A percentile compares a stretch with the other conserved stretches of the same genome.
Conservation (phyloP, 1,284 basidiomycete genomes). For the Leucoagaricus sp. region DNA sequence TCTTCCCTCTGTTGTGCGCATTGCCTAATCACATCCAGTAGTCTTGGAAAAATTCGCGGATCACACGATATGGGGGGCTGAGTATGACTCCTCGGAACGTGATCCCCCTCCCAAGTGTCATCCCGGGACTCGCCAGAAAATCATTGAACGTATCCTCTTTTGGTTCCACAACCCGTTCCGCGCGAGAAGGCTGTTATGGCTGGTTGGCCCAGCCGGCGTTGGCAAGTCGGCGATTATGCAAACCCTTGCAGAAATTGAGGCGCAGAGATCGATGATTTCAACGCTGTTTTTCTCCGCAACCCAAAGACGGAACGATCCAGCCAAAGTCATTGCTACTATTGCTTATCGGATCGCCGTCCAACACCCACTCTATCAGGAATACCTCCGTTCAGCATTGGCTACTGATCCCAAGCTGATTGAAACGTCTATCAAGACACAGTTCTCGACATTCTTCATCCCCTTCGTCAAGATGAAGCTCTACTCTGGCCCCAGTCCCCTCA, state of each 20-base stretch:
- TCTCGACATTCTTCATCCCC: background rate
- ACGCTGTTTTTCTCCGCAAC: background rate
- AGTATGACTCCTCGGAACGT: background rate
- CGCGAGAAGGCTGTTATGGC: background rate
- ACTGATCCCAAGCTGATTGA: background rate
- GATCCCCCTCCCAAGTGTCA: background rate
- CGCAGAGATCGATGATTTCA: background rate
- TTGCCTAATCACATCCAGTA: no score
- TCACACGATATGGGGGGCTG: background rate
- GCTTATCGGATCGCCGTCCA: constrained; percentile 1
- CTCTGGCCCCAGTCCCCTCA: background rate
- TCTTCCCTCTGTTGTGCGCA: no score
- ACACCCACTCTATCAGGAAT: background rate
- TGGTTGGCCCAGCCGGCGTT: background rate
- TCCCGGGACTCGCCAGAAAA: background rate
- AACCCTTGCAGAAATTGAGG: background rate
- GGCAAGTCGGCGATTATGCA: constrained; percentile 6
- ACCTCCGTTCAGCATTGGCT: background rate
- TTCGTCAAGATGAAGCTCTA: background rate
- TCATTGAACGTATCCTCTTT: background rate
- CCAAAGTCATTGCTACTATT: background rate
- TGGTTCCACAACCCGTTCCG: background rate
- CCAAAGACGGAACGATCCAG: background rate
- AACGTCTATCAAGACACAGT: background rate
- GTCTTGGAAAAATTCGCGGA: background rate